Conservation (phyloP, 768 basidiomycete genomes). For the Neoboletus magnificus region DNA sequence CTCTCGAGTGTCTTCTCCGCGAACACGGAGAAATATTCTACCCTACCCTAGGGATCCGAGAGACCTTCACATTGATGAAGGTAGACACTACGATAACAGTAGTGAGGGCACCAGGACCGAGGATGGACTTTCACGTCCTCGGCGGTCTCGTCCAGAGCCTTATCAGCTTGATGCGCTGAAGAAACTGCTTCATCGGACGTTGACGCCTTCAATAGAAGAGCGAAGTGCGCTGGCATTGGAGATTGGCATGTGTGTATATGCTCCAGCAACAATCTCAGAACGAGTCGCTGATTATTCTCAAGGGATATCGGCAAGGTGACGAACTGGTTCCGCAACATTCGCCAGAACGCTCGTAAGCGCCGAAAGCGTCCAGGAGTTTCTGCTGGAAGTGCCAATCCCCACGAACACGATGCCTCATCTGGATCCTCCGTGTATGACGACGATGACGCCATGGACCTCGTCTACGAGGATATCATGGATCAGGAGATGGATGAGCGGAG, state of each 20-base stretch:
- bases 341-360: slow-evolving; percentile 76
- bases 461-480: slow-evolving; percentile 40
- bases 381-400: slow-evolving; percentile 34
- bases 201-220: slow-evolving; percentile 78
- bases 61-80: slow-evolving; percentile 28
- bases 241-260: slow-evolving; percentile 64
- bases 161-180: slow-evolving; percentile 75
- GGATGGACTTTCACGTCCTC: slow-evolving; percentile 47
- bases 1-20: slow-evolving; percentile 30
- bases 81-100: slow-evolving; percentile 20
- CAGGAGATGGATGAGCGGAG: slow-evolving; percentile 52
- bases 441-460: slow-evolving; percentile 50
- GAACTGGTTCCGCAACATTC: slow-evolving; percentile 85
- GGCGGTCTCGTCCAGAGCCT: slow-evolving; percentile 76
- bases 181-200: slow-evolving; percentile 61
- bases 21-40: slow-evolving; percentile 23
- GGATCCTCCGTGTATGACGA: slow-evolving; percentile 48
- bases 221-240: slow-evolving; percentile 69
- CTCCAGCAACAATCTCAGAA: neutral
- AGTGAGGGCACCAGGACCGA: slow-evolving; percentile 22
- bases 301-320: slow-evolving; percentile 84
- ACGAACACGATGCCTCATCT: slow-evolving; percentile 52
- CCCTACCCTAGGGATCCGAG: slow-evolving; percentile 28
- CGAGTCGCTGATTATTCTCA: slow-evolving; percentile 13
- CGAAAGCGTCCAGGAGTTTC: slow-evolving; percentile 45